Conservation (phyloP, 2,329 filamentous ascomycete species). For the Botryosphaeria agaves region DNA sequence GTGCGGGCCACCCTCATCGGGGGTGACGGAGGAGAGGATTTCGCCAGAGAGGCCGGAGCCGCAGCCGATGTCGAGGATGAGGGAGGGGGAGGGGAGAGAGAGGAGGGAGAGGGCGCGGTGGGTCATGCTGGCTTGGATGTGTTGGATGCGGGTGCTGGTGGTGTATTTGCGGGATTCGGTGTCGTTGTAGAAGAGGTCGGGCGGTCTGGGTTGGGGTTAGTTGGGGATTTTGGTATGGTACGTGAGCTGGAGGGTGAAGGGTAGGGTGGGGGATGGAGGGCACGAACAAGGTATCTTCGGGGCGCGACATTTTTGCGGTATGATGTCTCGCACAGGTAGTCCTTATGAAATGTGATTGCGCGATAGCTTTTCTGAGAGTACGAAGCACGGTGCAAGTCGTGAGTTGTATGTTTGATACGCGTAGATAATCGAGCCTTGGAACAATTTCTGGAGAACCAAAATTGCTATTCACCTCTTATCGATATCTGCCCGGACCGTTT, state of each 20-base stretch:
- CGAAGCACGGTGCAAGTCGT: too few species aligned
- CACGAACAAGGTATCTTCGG: slow-evolving; percentile 81
- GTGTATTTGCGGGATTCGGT: slow-evolving; percentile 94
- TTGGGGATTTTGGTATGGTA: slow-evolving; percentile 10
- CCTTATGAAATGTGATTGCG: too few species aligned
- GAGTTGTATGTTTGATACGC: too few species aligned
- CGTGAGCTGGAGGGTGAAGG: slow-evolving; percentile 6
- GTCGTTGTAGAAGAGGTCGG: slow-evolving; percentile 96
- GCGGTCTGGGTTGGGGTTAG: slow-evolving; percentile 37
- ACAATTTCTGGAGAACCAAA: too few species aligned
- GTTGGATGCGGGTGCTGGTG: slow-evolving; percentile 85
- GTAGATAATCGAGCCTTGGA: too few species aligned
- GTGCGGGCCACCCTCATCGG: slow-evolving; percentile 66
- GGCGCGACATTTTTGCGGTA: slow-evolving; percentile 69
- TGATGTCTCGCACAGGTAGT: too few species aligned
- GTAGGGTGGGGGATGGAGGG: slow-evolving; percentile 4
- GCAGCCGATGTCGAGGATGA: slow-evolving; percentile 94
- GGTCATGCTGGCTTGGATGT: slow-evolving; percentile 91
- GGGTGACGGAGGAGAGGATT: slow-evolving; percentile 59
- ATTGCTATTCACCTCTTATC: too few species aligned
- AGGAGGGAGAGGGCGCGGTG: slow-evolving; percentile 84
- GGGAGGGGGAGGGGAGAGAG: slow-evolving; percentile 56
- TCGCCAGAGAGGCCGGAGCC: slow-evolving; percentile 89
- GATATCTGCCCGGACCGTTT: too few species aligned
- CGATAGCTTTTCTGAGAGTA: too few species aligned